A percentile compares a stretch with the other conserved stretches of the same genome.
phyloP scores from a whole-genome alignment of 176 grass and related monocot genomes.

The Carex littledalei region DNA sequence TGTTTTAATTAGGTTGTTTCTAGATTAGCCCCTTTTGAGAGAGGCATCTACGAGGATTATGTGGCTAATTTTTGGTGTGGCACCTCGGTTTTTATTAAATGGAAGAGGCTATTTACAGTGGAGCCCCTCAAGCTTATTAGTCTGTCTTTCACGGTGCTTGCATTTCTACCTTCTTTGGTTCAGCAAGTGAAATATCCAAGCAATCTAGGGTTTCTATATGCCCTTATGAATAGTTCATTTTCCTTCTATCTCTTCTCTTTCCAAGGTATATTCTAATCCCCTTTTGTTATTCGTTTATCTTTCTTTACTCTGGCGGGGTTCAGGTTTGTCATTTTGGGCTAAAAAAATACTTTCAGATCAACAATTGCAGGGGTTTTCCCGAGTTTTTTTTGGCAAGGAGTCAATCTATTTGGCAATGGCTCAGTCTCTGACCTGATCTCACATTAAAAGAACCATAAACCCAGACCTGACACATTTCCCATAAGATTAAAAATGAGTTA shows the following conservation, averaged over 20 bases:
- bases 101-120: constrained; percentile 69
- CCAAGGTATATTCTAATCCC: constrained; percentile 57
- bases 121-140: constrained; percentile 67
- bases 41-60: constrained; percentile 92
- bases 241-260: constrained; percentile 91
- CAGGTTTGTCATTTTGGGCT: not conserved
- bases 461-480: not conserved
- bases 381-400: not conserved
- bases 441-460: not conserved
- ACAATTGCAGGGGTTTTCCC: not conserved
- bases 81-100: constrained; percentile 84
- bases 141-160: constrained; percentile 57
- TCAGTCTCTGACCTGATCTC: not conserved
- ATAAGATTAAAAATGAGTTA: not conserved
- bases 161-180: constrained; percentile 85
- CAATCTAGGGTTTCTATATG: constrained; percentile 75
- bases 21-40: constrained; percentile 86
- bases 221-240: constrained; percentile 72
- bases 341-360: not conserved
- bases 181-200: constrained; percentile 81
- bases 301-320: not conserved
- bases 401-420: not conserved
- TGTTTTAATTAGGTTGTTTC: constrained; percentile 57
- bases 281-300: not conserved
- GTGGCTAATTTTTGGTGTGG: constrained; percentile 98